These are phyloP conservation scores for Carex scoparia DNA, from an alignment of 176 grass and related monocot genomes.

Conservation along the genomic window DNA sequence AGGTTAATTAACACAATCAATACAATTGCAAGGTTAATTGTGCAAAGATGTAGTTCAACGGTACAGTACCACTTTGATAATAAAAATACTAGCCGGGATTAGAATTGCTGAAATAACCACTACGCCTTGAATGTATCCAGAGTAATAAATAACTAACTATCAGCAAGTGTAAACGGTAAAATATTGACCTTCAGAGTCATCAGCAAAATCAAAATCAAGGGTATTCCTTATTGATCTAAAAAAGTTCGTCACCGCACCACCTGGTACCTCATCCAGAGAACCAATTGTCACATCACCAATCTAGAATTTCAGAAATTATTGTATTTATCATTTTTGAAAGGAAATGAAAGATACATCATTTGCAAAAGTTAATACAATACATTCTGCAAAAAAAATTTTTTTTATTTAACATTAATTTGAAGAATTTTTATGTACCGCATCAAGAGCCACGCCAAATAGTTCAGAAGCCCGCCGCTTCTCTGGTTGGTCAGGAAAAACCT, in stretches of 20 bases:
- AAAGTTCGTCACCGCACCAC: constrained; percentile 60
- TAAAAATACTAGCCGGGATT: not conserved
- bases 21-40: not conserved
- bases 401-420: not conserved
- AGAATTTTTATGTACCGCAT: constrained; percentile 39
- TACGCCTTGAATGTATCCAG: not conserved
- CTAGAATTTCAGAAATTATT: constrained; percentile 37
- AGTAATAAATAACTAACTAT: not conserved
- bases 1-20: not conserved
- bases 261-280: constrained; percentile 80
- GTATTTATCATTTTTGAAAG: not conserved
- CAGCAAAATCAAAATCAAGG: constrained; percentile 86
- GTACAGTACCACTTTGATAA: not conserved
- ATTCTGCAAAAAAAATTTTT: not conserved
- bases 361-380: not conserved
- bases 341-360: not conserved
- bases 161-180: not conserved
- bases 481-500: constrained; percentile 95
- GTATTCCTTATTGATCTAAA: constrained; percentile 88
- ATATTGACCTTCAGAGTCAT: constrained; percentile 66
- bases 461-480: constrained; percentile 79
- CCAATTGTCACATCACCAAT: constrained; percentile 68
- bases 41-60: not conserved
- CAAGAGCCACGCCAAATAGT: constrained; percentile 70
- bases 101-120: not conserved